Base-by-base conservation (phyloP, 495 filamentous ascomycete species). In the Neurospora sp. region DNA sequence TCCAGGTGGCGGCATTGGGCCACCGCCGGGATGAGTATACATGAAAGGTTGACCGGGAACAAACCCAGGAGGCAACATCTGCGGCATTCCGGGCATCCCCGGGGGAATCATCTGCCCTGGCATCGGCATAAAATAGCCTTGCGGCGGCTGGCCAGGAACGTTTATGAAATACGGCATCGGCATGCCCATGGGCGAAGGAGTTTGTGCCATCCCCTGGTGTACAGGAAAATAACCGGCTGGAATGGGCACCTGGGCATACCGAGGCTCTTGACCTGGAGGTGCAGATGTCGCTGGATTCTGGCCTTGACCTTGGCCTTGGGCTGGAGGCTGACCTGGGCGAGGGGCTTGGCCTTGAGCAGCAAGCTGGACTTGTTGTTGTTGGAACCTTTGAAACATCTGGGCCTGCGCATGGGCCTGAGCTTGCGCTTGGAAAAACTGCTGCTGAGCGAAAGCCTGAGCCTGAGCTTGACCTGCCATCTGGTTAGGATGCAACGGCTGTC, bases 171-270 rank as follows among this genome's bases (percentile, higher is more conserved):
- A 82, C 7, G 80, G 80, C 85, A 65, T 86, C 84, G 22, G 79
- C 81, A 70, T 83, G 84, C 22, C 86, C 85, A 53, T 83, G 79
- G 3, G 53, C 3, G 53, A 65, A 31, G 53, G 14, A 0, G 53
- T 65, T 59, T 59, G 48, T 35, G 53, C 27, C 53, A 65, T 35
- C 22, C 53, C 53, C 8, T 65, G 53, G 22, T 65, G 53, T 7
- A 65, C 53, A 37, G 22, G 12, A 3, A 31, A 75, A 73, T 87
- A 87, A 35, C 82, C 81, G 6, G 74, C 75, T 1, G 85, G 85
- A n/a, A 87, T 86, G 14, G 85, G 85, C 0, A 87, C 84, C 40
- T 76, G 75, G 4, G 78, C 82, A 69, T 87, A 87, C 38, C 82
- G 78, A 1, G 79, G 84, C 59, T 86, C 84, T 16, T 42, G 40